Evolutionary conservation across 352 stramenopile genomes (phyloP).

Genomic region (Peronospora tabacina): DNA sequence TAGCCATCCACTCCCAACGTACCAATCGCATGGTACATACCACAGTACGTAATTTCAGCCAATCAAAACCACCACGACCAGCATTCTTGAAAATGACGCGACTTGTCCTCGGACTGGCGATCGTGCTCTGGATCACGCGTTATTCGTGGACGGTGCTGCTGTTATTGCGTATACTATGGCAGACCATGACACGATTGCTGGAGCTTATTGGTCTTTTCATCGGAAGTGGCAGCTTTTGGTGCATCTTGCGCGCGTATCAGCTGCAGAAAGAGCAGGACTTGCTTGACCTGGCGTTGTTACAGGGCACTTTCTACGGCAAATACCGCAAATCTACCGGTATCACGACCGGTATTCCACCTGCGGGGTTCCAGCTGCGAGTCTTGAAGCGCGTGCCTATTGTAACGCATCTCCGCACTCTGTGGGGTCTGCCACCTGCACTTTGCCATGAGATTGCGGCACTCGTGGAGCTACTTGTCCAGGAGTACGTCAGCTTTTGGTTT

Average conservation of each 20-base stretch:
- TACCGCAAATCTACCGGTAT: slow-evolving; percentile 35
- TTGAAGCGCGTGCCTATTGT: slow-evolving; percentile 52
- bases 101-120: slow-evolving; percentile 11
- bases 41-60: too few relatives aligned
- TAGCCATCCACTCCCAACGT: too few relatives aligned
- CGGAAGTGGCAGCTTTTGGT: slow-evolving; percentile 52
- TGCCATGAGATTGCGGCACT: slow-evolving; percentile 57
- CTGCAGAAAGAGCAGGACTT: slow-evolving; percentile 56
- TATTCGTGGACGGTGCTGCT: slow-evolving; percentile 20
- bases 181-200: slow-evolving; percentile 25
- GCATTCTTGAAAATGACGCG: slow-evolving; percentile 8
- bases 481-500: slow-evolving; percentile 71
- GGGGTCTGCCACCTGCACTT: slow-evolving; percentile 44
- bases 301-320: slow-evolving; percentile 45
- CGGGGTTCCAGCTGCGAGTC: slow-evolving; percentile 45
- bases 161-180: slow-evolving; percentile 18
- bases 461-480: slow-evolving; percentile 37
- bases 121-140: slow-evolving; percentile 24
- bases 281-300: slow-evolving; percentile 38
- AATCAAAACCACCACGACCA: too few relatives aligned
- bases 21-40: too few relatives aligned
- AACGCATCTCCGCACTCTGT: slow-evolving; percentile 54
- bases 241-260: slow-evolving; percentile 53
- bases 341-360: too few relatives aligned
- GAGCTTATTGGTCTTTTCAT: slow-evolving; percentile 41